Evolutionary conservation across 2,329 filamentous ascomycete genomes (phyloP), one percentile per base, ranked within the genome.

Genomic region (Verticillium albo-atrum): DNA sequence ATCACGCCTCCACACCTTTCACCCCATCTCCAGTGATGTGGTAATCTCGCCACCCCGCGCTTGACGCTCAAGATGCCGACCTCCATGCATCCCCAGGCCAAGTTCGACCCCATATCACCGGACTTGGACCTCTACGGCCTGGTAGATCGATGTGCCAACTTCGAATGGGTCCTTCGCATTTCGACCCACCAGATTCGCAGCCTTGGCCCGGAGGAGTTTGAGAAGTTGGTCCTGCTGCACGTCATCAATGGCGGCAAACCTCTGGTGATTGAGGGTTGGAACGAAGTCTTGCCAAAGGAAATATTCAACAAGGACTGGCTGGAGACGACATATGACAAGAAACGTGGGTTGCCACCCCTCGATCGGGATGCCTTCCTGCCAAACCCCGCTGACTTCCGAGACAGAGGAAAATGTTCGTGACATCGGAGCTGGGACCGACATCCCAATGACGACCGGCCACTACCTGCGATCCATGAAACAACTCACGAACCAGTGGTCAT

Each of bases 81-180:
- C 17, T 82, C 89, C 15, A 79, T 89, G 60, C 87, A 93, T 67
- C 91, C 91, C 1, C 89, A 92, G 70, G 92, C 92, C 17, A 91
- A 92, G 56, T 98, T 98, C 73, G 92, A 96, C 72, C 93, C 94
- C 1, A 90, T 98, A 54, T 85, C 92, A 0, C 93, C 93, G 0
- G 86, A 94, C 68, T 85, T 98, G 60, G 89, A 98, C 70, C 79
- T 98, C 17, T 78, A 85, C 42, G 76, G 78, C 1, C 80, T 98
- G 1, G 91, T 98, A 17, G 88, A 95, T 60, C 82, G 83, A 9
- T 90, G 89, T 0, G 82, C 88, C 2, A 97, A 96, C 69, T 96
- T 99, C 69, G 87, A 92, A 73, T 95, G 90, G 84, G 93, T 90
- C 7, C 85, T 89, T 56, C 87, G 92, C 55, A 89, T 98, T 35